Evolutionary conservation across 2,329 filamentous ascomycete species (phyloP).

Genomic region (Cladosporium colombiae): DNA sequence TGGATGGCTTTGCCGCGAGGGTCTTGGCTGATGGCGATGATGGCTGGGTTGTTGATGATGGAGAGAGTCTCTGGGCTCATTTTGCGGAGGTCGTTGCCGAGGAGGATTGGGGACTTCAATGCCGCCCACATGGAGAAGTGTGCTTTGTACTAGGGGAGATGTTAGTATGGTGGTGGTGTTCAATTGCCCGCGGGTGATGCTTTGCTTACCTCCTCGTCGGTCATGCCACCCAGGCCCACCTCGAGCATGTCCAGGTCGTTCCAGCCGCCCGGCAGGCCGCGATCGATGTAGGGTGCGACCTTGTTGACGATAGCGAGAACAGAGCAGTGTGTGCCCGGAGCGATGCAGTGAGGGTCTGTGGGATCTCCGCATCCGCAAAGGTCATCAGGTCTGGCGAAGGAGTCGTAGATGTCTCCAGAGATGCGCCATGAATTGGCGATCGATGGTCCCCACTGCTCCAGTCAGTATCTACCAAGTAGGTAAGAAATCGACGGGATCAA

Average conservation of each 20-base stretch:
- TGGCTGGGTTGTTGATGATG: conserved; percentile 51
- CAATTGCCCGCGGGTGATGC: conserved; percentile 33
- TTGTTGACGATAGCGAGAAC: conserved; percentile 55
- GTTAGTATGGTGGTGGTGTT: background rate
- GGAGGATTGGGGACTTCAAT: conserved; percentile 50
- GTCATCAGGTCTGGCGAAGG: conserved; percentile 46
- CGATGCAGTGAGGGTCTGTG: conserved; percentile 44
- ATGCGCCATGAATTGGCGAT: conserved; percentile 52
- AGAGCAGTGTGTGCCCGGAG: conserved; percentile 51
- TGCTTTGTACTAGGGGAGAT: conserved; percentile 41
- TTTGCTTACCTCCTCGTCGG: conserved; percentile 39
- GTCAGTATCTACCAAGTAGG: conserved; percentile 30
- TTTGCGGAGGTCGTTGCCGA: conserved; percentile 48
- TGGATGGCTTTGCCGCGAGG: conserved; percentile 45
- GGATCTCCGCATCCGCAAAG: conserved; percentile 44
- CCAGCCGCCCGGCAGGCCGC: conserved; percentile 47
- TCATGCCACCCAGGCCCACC: conserved; percentile 44
- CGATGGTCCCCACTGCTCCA: conserved; percentile 47
- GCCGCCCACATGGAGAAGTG: conserved; percentile 54
- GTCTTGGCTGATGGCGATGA: conserved; percentile 54
- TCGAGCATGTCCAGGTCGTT: conserved; percentile 54
- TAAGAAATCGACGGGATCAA: too few relatives aligned
- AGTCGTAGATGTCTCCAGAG: conserved; percentile 50
- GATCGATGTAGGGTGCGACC: conserved; percentile 44
- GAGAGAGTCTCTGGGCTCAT: conserved; percentile 46